phyloP scores from a whole-genome alignment of 2,329 filamentous ascomycete species.

The Dothiorella sarmentorum region DNA sequence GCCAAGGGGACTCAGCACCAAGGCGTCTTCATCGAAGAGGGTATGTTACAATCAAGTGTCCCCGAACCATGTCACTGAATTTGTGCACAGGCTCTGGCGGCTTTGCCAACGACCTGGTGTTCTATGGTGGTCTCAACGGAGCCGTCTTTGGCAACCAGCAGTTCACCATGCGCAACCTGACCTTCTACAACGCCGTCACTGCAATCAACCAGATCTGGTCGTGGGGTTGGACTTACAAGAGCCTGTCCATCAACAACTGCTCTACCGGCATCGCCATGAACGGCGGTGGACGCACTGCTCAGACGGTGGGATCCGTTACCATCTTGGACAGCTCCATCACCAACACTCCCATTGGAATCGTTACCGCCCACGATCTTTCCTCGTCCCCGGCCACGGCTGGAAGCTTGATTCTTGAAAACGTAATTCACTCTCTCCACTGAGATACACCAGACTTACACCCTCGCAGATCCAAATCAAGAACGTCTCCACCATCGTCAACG shows the following conservation, averaged over 20 bases:
- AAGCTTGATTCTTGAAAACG: constrained; percentile 55
- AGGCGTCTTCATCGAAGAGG: constrained; percentile 43
- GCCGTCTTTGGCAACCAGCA: constrained; percentile 46
- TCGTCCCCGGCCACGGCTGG: constrained; percentile 45
- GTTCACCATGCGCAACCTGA: constrained; percentile 57
- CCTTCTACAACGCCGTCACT: constrained; percentile 50
- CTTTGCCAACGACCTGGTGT: constrained; percentile 46
- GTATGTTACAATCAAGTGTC: not conserved
- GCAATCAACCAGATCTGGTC: constrained; percentile 58
- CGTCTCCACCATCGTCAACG: constrained; percentile 35
- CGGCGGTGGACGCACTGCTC: constrained; percentile 30
- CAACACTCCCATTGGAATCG: constrained; percentile 50
- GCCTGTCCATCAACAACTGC: constrained; percentile 52
- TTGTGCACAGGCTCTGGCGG: constrained; percentile 37
- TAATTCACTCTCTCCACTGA: constrained; percentile 42
- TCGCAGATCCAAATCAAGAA: constrained; percentile 47
- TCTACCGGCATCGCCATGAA: constrained; percentile 51
- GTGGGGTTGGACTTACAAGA: constrained; percentile 58
- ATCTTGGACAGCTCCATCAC: constrained; percentile 56
- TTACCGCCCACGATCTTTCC: constrained; percentile 44
- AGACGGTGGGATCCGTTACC: constrained; percentile 54
- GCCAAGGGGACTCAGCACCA: constrained; percentile 45
- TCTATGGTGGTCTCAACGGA: constrained; percentile 43
- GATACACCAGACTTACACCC: constrained; percentile 49
- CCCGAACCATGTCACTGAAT: no score